These are phyloP conservation scores for Urostyla sp. DNA, from an alignment of 73 alveolate genomes.

Conservation along the genomic window DNA sequence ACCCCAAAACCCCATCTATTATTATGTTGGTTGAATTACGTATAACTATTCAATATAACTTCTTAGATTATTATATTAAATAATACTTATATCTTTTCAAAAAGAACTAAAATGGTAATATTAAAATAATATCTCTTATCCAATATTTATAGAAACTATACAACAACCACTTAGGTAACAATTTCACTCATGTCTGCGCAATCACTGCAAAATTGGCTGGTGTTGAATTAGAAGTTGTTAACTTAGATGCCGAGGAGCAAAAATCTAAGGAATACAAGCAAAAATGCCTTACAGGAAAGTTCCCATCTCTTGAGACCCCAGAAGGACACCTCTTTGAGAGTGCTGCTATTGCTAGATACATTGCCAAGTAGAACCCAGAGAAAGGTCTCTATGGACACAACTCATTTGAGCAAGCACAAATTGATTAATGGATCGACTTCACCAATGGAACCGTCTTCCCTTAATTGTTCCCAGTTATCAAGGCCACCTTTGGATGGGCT, in stretches of 20 bases:
- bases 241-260: slow-evolving; percentile 8
- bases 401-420: slow-evolving; percentile 36
- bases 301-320: slow-evolving; percentile 83
- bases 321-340: slow-evolving; percentile 72
- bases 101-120: background rate
- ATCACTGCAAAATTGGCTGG: slow-evolving; percentile 58
- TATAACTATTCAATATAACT: too few species aligned
- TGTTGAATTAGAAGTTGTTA: slow-evolving; percentile 33
- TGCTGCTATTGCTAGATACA: slow-evolving; percentile 74
- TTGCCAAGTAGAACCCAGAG: slow-evolving; percentile 59
- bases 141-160: slow-evolving; percentile 42
- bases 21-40: too few species aligned
- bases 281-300: slow-evolving; percentile 78
- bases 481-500: slow-evolving; percentile 36
- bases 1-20: too few species aligned
- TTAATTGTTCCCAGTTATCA: background rate
- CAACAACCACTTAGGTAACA: slow-evolving; percentile 43
- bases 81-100: too few species aligned
- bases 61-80: background rate
- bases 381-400: slow-evolving; percentile 9
- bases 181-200: background rate
- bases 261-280: slow-evolving; percentile 72
- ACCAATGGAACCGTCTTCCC: slow-evolving; percentile 42
- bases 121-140: background rate
- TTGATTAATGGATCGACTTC: slow-evolving; percentile 63